phyloP scores from a whole-genome alignment of 2,329 filamentous ascomycete genomes.

The Drechmeria coniospora region DNA sequence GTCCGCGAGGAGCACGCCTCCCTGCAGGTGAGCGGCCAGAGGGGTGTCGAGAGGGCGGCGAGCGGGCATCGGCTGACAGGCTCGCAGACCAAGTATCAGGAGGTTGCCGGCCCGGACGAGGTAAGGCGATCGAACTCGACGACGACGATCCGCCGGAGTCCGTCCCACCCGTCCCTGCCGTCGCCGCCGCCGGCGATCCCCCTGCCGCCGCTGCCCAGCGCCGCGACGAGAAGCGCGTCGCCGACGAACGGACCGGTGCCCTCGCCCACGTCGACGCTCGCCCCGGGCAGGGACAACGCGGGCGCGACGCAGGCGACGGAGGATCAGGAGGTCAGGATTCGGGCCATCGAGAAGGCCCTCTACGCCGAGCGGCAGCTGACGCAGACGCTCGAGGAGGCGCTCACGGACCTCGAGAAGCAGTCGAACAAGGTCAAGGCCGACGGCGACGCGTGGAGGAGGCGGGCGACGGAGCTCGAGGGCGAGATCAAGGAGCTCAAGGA shows the following conservation, averaged over 20 bases:
- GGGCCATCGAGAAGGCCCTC: constrained; percentile 91
- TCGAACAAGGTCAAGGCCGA: constrained; percentile 86
- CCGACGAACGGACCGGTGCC: constrained; percentile 27
- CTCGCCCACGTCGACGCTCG: constrained; percentile 46
- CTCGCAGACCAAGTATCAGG: constrained; percentile 44
- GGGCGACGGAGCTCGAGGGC: constrained; percentile 57
- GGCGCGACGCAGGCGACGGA: constrained; percentile 67
- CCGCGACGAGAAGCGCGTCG: constrained; percentile 29
- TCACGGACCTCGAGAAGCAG: constrained; percentile 83
- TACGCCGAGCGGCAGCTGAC: constrained; percentile 94
- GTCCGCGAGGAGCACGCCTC: constrained; percentile 54
- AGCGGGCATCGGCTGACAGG: too few species aligned
- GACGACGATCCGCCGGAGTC: constrained; percentile 70
- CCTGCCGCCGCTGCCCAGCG: constrained; percentile 72
- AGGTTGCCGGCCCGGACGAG: constrained; percentile 24
- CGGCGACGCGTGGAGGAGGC: constrained; percentile 80
- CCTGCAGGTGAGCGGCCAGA: constrained; percentile 53
- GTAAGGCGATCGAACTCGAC: constrained; percentile 44
- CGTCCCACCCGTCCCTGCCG: constrained; percentile 68
- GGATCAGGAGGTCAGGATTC: constrained; percentile 88
- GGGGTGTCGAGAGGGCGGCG: too few species aligned
- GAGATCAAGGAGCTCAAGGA: constrained; percentile 54
- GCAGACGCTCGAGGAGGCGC: constrained; percentile 83
- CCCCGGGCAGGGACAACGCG: constrained; percentile 61
- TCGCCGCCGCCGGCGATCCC: constrained; percentile 92